phyloP scores from a whole-genome alignment of 441 rosid species.

The Corymbia citriodora region DNA sequence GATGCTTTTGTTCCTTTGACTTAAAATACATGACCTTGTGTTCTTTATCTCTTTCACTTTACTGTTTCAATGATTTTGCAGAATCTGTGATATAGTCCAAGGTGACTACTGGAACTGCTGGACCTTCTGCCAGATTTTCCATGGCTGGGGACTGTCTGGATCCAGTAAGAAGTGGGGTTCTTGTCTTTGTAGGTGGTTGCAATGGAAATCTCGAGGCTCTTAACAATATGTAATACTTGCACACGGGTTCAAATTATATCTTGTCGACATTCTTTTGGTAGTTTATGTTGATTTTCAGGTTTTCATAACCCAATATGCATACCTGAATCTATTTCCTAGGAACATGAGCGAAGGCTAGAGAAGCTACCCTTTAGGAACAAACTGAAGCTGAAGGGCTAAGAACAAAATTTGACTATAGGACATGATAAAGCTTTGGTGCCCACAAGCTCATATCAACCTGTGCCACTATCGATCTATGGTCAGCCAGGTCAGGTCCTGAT shows the following conservation, averaged over 20 bases:
- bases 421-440: constrained; percentile 34
- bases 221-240: constrained; percentile 82
- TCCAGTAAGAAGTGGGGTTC: constrained; percentile 70
- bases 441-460: constrained; percentile 34
- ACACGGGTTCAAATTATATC: constrained; percentile 54
- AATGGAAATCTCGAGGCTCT: constrained; percentile 87
- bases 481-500: constrained; percentile 36
- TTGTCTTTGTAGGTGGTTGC: constrained; percentile 90
- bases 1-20: background rate
- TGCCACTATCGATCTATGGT: constrained; percentile 26
- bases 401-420: constrained; percentile 47
- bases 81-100: constrained; percentile 83
- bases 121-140: constrained; percentile 93
- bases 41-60: background rate
- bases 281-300: constrained; percentile 2
- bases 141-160: constrained; percentile 86
- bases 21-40: background rate
- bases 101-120: constrained; percentile 57
- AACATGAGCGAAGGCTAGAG: constrained; percentile 52
- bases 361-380: constrained; percentile 83
- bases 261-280: background rate
- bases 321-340: constrained; percentile 11
- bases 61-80: constrained; percentile 18
- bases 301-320: background rate
- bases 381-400: constrained; percentile 88